A percentile compares a stretch with the other conserved stretches of the same genome.
phyloP scores from a whole-genome alignment of 2,329 filamentous ascomycete genomes.

The Aspergillus fructus region DNA sequence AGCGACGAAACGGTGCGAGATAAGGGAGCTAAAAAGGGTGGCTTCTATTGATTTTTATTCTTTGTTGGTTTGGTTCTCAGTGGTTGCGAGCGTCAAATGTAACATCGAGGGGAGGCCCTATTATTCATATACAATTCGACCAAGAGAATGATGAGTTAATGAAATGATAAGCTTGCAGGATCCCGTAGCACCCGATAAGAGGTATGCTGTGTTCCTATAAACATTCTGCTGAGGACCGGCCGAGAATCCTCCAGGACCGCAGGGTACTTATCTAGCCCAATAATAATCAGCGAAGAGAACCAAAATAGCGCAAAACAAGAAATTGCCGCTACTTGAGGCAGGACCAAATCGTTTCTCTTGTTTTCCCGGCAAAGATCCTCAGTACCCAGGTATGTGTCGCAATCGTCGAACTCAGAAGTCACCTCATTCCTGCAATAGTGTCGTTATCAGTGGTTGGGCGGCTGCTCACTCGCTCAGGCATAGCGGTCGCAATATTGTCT shows the following conservation, averaged over 20 bases:
- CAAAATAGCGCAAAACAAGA: neutral
- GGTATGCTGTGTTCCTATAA: neutral
- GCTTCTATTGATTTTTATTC: neutral
- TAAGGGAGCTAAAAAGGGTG: neutral
- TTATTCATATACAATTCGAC: neutral
- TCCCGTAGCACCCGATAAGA: neutral
- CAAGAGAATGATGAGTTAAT: neutral
- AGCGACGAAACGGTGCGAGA: neutral
- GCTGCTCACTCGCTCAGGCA: neutral
- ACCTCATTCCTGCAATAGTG: constrained; percentile 7
- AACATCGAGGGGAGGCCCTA: neutral
- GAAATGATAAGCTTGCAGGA: constrained; percentile 9
- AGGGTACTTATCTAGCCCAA: constrained; percentile 1
- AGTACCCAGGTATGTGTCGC: neutral
- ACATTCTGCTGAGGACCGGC: neutral
- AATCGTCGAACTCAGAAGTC: neutral
- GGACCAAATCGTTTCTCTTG: neutral
- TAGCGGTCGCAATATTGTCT: neutral
- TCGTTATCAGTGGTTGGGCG: constrained; percentile 2
- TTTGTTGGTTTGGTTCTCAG: neutral
- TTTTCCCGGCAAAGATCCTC: too few species aligned
- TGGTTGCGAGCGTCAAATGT: neutral
- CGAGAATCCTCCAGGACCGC: neutral
- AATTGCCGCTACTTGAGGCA: too few species aligned
- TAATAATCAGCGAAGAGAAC: neutral